phyloP scores from a whole-genome alignment of 495 filamentous ascomycete species.

The Trichoderma gamsii region DNA sequence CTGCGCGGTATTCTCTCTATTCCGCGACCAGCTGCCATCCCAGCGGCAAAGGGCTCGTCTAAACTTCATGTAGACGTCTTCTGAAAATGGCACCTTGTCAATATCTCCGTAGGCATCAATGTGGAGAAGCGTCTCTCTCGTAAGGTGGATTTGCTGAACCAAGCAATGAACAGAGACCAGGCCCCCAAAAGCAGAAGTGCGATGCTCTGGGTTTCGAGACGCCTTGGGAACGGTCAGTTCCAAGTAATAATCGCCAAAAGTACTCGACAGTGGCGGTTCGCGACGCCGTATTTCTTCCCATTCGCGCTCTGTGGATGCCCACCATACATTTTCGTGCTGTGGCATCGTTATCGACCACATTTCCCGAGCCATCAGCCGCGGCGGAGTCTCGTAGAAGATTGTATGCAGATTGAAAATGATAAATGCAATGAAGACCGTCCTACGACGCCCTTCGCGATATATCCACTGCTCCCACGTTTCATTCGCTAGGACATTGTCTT shows the following conservation, averaged over 20 bases:
- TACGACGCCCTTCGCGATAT: conserved; percentile 41
- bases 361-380: conserved; percentile 30
- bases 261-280: neutral
- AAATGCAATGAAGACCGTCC: conserved; percentile 49
- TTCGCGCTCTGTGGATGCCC: conserved; percentile 40
- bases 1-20: conserved; percentile 48
- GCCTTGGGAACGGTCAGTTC: neutral
- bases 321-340: conserved; percentile 39
- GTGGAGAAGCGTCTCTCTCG: neutral
- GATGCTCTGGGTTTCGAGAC: conserved; percentile 33
- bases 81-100: neutral
- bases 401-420: conserved; percentile 51
- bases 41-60: conserved; percentile 37
- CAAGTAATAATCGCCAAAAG: conserved; percentile 1
- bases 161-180: conserved; percentile 45
- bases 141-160: conserved; percentile 40
- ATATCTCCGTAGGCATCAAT: neutral
- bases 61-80: conserved; percentile 21
- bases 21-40: conserved; percentile 49
- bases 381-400: conserved; percentile 51
- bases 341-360: conserved; percentile 19
- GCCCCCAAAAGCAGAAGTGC: neutral
- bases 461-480: conserved; percentile 49
- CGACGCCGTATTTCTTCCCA: conserved; percentile 33
- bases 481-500: conserved; percentile 24